Base-by-base conservation (phyloP, 495 filamentous ascomycete species). In the Penicillium coprophilum region DNA sequence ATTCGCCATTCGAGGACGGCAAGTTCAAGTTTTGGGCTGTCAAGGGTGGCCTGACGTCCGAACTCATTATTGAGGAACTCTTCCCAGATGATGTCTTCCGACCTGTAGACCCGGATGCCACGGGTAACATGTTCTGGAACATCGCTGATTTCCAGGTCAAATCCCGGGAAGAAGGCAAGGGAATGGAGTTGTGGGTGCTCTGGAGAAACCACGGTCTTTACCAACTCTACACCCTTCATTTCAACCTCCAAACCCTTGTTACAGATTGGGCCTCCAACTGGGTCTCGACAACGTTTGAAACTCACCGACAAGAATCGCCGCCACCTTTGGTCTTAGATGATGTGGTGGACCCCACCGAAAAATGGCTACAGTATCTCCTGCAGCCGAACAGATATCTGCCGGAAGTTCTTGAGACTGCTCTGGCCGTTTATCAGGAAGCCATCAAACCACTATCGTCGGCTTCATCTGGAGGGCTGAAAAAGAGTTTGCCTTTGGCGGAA, bases 1-100 rank as follows among this genome's bases (percentile, higher is more conserved):
- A 90, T 69, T 96, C 92, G 31, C 91, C 94, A 9, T 78, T 91
- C 63, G 85, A 89, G 55, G 78, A 91, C 66, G 90, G 91, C 23
- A 85, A 91, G 60, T 97, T 99, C 82, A 97, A 97, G 71, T 92
- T 99, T 71, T 99, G 92, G 91, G 85, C 82, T 49, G 80, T 92
- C 3, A 79, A 80, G 53, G 82, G 86, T 15, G 81, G 85, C 27
- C 77, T 85, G 41, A 80, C 80, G 31, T 82, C 82, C 19, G 80
- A 79, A 7, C 66, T 89, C 8, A 81, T 84, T 10, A 78, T 96
- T 17, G 77, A 80, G 50, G 92, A 96, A 64, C 69, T 90, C 21
- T 90, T 85, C 50, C 77, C 87, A 0, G 78, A 81, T 21, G 51
- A 71, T 12, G 68, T 70, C 6, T 78, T 99, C 27, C 74, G 84